These are phyloP conservation scores for Dictyostelium purpureum DNA, from an alignment of 78 protist species.

Conservation along the genomic window DNA sequence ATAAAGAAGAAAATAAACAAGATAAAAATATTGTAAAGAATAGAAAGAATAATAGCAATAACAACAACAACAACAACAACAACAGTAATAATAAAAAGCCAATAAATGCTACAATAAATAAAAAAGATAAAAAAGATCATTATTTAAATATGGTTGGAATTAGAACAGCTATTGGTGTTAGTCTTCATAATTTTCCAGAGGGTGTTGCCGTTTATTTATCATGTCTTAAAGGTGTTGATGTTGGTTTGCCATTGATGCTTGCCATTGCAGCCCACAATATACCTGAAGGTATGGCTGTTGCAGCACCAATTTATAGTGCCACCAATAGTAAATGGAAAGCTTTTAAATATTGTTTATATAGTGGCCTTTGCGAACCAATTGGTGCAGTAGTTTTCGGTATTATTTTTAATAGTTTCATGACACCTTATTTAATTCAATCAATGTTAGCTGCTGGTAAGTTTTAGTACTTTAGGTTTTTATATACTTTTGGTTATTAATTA, in stretches of 20 bases:
- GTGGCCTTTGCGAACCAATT: conserved; percentile 83
- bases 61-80: neutral
- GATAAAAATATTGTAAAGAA: conserved; percentile 9
- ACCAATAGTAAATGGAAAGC: conserved; percentile 83
- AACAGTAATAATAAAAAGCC: neutral
- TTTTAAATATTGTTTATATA: conserved; percentile 67
- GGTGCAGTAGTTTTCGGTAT: conserved; percentile 83
- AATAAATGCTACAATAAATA: neutral
- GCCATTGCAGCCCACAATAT: conserved; percentile 86
- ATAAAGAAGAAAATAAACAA: neutral
- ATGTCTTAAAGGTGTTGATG: conserved; percentile 65
- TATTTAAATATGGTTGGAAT: conserved; percentile 59
- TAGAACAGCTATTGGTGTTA: conserved; percentile 76
- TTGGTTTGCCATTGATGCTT: conserved; percentile 80
- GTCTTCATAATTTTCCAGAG: conserved; percentile 85
- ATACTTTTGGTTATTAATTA: neutral
- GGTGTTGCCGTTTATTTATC: conserved; percentile 85
- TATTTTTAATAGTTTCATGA: conserved; percentile 34
- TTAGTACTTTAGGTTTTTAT: neutral
- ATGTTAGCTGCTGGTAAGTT: conserved; percentile 65
- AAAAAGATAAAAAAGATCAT: conserved; percentile 39
- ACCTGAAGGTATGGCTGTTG: conserved; percentile 91
- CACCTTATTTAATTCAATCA: conserved; percentile 74
- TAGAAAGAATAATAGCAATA: neutral
- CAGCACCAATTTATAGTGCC: conserved; percentile 80